Base-by-base conservation (phyloP, 208 protist genomes). In the Perkinsela sp. region DNA sequence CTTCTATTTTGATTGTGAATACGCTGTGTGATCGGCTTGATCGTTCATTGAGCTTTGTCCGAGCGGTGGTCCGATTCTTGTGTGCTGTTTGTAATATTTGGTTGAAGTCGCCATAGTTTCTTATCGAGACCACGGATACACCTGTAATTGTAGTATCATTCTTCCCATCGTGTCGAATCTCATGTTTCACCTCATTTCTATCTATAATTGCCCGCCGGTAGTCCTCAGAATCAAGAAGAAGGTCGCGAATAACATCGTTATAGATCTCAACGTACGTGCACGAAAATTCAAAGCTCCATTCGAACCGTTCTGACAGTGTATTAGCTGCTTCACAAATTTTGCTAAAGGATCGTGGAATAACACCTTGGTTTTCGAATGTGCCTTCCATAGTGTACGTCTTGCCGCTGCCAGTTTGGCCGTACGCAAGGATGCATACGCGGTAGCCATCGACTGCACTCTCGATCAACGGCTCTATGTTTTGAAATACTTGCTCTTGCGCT, bases 351-450 rank as follows among this genome's bases (percentile, higher is more conserved):
- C 88, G 83, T 1, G 89, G 89, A 2, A 82, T 92, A 32, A 92
- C 80, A 32, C 89, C 89, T 67, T 77, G 72, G 28, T 66, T 16
- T 31, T 83, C 73, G 57, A 80, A 57, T 30, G 80, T 71, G 16
- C 88, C 88, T 57, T 90, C 83, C 85, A 93, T 93, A 1, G 82
- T 91, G 73, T 88, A 89, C 13, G 89, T 93, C 72, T 93, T 91
- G 67, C 89, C 87, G 6, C 76, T 83, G 31, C 89, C 89, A 1
- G 89, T 94, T 72, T 93, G 89, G 0, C 89, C 89, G 70, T 94
- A 94, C 0, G 89, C 89, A 48, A 94, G 89, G 29, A 94, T 78
- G 69, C 85, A 92, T 16, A 92, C 82, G 29, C 80, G 76, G 69
- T 91, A 94, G 28, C 89, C 89, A 71, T 94, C 89, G 67, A 94